Evolutionary conservation across 768 basidiomycete genomes (phyloP), one percentile per base, ranked within the genome.

Genomic region (Podaxis sp.): DNA sequence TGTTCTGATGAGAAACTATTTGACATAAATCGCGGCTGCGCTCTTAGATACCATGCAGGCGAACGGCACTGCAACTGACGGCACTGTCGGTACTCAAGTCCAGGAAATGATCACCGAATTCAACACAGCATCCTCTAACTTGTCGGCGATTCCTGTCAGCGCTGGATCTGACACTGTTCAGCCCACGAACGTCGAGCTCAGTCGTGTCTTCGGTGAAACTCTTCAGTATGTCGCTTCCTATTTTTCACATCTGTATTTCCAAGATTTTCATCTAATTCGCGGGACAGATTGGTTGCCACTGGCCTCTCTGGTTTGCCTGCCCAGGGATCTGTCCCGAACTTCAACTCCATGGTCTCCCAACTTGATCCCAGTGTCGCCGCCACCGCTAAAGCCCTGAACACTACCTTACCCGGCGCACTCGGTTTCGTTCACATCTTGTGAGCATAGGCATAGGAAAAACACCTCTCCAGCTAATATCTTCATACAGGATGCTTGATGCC

Each of bases 171-270:
- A 68, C 25, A 73, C 73, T 40, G 66, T 59, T 28, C 18, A 52
- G 11, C 75, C 75, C 4, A 75, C 73, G 32, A 71, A 76, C 66
- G 71, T 74, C 62, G 72, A 74, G 11, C 67, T 76, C 54, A 72
- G 73, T 55, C 67, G 72, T 60, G 64, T 64, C 51, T 68, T 67
- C 55, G 63, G 67, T 35, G 73, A 74, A 61, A 64, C 64, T 23
- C 55, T 73, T 38, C 70, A 70, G 75, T 76, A 62, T 57, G 72
- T 61, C 13, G 18, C 42, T 32, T 27, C 18, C 7, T 25, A 4
- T 16, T 47, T 10, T 48, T 13, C 9, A 23, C 9, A 21, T 23
- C 25, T 9, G 2, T 35, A 28, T 13, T 42, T 35, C 27, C 13
- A 42, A 18, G 14, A 14, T 27, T 16, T 25, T 23, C 36, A 46